Percentiles rank a stretch among this genome's conserved stretches.
These are phyloP conservation scores for Colletotrichum spinosum DNA, from an alignment of 2,329 filamentous ascomycete genomes.

Conservation along the genomic window DNA sequence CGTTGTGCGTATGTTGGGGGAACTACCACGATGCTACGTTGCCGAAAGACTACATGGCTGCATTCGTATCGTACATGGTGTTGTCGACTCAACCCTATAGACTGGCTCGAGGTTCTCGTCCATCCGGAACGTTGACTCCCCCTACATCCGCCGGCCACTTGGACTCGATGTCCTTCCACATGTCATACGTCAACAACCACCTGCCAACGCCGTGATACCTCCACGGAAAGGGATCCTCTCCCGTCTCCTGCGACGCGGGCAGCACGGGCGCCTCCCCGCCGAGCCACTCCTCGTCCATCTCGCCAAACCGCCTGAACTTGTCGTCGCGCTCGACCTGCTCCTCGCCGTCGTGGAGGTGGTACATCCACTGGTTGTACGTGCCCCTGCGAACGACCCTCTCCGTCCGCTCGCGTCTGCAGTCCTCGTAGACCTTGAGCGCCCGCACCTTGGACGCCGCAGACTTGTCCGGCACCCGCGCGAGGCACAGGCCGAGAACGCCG, in stretches of 20 bases:
- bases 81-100: not conserved
- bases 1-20: no score
- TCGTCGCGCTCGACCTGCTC: slow-evolving; percentile 66
- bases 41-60: no score
- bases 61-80: not conserved
- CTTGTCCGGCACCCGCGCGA: slow-evolving; percentile 57
- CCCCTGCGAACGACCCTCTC: slow-evolving; percentile 70
- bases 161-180: slow-evolving; percentile 51
- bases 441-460: slow-evolving; percentile 48
- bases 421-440: slow-evolving; percentile 63
- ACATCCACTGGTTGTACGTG: slow-evolving; percentile 71
- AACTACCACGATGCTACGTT: no score
- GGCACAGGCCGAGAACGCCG: slow-evolving; percentile 66
- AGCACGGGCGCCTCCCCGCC: slow-evolving; percentile 39
- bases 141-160: slow-evolving; percentile 42
- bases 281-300: slow-evolving; percentile 47
- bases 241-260: slow-evolving; percentile 45
- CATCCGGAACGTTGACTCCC: no score
- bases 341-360: slow-evolving; percentile 69
- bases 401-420: slow-evolving; percentile 67
- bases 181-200: slow-evolving; percentile 54
- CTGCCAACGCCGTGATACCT: slow-evolving; percentile 52
- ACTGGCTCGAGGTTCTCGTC: slow-evolving; percentile 10
- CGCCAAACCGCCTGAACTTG: slow-evolving; percentile 46
- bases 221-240: slow-evolving; percentile 55